A percentile compares a stretch with the other conserved stretches of the same genome.
Evolutionary conservation across 2,329 filamentous ascomycete species (phyloP).

Genomic region (Cercospora zeina): DNA sequence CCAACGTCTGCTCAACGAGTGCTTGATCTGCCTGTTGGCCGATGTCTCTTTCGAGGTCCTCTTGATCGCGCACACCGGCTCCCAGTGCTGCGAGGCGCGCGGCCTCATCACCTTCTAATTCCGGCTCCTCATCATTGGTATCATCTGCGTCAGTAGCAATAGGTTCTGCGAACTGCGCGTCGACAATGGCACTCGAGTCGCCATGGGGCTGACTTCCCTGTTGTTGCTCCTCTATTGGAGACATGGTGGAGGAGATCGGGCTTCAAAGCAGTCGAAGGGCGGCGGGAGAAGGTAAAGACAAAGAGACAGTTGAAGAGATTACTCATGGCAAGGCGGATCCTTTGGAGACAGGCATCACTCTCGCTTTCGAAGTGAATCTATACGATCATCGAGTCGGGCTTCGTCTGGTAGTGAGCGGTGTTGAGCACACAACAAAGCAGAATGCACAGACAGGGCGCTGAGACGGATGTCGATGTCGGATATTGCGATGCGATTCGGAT

Average conservation of each 20-base stretch:
- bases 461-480: background rate
- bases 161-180: background rate
- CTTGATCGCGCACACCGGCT: slow-evolving; percentile 70
- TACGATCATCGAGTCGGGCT: background rate
- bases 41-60: slow-evolving; percentile 88
- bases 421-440: background rate
- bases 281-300: slow-evolving; percentile 2
- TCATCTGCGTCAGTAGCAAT: background rate
- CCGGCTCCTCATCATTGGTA: slow-evolving; percentile 8
- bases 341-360: slow-evolving; percentile 16
- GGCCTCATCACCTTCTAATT: slow-evolving; percentile 39
- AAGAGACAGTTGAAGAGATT: slow-evolving; percentile 7
- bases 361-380: background rate
- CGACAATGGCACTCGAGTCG: background rate
- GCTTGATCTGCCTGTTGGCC: slow-evolving; percentile 63
- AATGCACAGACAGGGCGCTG: background rate
- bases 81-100: slow-evolving; percentile 43
- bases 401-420: background rate
- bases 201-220: background rate
- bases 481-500: background rate
- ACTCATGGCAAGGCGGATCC: slow-evolving; percentile 16
- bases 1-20: slow-evolving; percentile 62
- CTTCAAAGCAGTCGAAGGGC: background rate
- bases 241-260: slow-evolving; percentile 6
- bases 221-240: background rate